phyloP scores from a whole-genome alignment of 1,284 basidiomycete genomes.

The Malassezia obtusa region DNA sequence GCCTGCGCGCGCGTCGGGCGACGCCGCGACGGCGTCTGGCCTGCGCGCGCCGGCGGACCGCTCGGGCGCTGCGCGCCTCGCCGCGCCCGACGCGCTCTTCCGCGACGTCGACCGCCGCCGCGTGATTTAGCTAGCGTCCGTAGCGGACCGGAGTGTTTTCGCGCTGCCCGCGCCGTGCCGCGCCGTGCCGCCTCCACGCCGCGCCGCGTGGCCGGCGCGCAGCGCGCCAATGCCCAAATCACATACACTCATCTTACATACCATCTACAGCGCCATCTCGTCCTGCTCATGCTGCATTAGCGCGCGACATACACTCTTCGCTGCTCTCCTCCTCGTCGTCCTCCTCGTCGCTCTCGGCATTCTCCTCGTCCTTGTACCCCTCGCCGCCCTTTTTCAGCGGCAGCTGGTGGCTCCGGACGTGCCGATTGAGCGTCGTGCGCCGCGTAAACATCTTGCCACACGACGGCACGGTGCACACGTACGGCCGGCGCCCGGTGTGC shows the following conservation, averaged over 20 bases:
- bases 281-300: too few relatives aligned
- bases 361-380: constrained; percentile 18
- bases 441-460: constrained; percentile 47
- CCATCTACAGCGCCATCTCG: too few relatives aligned
- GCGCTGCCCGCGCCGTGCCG: too few relatives aligned
- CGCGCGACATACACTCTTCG: background rate
- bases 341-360: constrained; percentile 30
- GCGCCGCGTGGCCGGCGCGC: too few relatives aligned
- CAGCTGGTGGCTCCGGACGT: constrained; percentile 37
- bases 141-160: background rate
- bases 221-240: too few relatives aligned
- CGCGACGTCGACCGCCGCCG: background rate
- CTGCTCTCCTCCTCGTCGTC: constrained; percentile 6
- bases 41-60: background rate
- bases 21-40: background rate
- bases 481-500: constrained; percentile 54
- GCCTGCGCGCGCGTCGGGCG: background rate
- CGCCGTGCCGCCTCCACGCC: too few relatives aligned
- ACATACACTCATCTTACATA: background rate
- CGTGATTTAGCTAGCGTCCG: constrained; percentile 1
- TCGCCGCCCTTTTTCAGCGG: constrained; percentile 23
- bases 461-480: constrained; percentile 44
- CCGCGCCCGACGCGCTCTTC: background rate
- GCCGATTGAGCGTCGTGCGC: constrained; percentile 47
- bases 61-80: background rate